A percentile compares a stretch with the other conserved stretches of the same genome.
Conservation (phyloP, 208 protist genomes). For the Leishmania tarentolae region DNA sequence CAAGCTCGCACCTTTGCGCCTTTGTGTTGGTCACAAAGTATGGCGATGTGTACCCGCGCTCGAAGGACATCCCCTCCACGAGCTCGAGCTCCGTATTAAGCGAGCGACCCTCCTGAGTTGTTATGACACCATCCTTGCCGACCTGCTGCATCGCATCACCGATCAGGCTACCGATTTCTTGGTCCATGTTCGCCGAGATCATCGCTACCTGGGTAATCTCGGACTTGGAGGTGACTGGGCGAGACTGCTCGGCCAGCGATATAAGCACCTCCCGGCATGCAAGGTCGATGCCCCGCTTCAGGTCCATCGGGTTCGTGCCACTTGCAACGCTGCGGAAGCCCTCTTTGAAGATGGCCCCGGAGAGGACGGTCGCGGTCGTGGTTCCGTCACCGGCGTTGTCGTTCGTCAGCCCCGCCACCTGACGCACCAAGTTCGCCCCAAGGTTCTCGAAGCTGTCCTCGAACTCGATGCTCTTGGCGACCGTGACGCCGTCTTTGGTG, state of each 20-base stretch:
- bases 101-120: constrained; percentile 99
- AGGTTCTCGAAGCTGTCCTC: constrained; percentile 98
- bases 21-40: constrained; percentile 99
- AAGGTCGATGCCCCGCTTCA: constrained; percentile 99
- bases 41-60: constrained; percentile 98
- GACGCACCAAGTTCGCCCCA: constrained; percentile 96
- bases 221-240: constrained; percentile 96
- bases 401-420: constrained; percentile 97
- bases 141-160: constrained; percentile 99
- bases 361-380: constrained; percentile 99
- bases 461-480: constrained; percentile 99
- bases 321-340: constrained; percentile 98
- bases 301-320: constrained; percentile 99
- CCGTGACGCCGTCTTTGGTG: constrained; percentile 99
- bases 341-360: constrained; percentile 97
- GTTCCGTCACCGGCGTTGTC: constrained; percentile 98
- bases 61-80: constrained; percentile 98
- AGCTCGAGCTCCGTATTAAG: constrained; percentile 98
- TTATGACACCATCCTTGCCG: constrained; percentile 99
- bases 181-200: constrained; percentile 99
- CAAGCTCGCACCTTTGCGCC: constrained; percentile 96
- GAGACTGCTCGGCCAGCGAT: constrained; percentile 94
- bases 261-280: constrained; percentile 94
- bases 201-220: constrained; percentile 99
- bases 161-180: constrained; percentile 98